Percentiles rank a stretch among this genome's conserved stretches.
phyloP scores from a whole-genome alignment of 1,284 basidiomycete genomes.

The Sutorius eximius region DNA sequence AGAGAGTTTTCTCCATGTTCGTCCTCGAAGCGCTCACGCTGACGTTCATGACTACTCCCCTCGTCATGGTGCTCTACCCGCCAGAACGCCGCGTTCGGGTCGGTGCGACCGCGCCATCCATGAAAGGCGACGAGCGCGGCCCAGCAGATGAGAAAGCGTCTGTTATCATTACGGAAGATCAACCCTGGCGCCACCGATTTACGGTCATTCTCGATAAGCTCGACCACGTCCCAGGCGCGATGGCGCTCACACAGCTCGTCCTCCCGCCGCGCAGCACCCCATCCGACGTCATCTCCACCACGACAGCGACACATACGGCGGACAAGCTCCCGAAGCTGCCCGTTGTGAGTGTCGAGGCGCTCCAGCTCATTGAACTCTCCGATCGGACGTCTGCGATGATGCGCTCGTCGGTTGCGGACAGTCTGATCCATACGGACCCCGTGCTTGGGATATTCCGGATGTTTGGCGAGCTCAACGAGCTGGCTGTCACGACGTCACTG shows the following conservation, averaged over 20 bases:
- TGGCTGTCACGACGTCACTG: constrained; percentile 68
- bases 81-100: constrained; percentile 47
- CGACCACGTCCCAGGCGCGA: constrained; percentile 80
- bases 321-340: constrained; percentile 11
- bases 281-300: not conserved
- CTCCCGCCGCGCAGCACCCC: constrained; percentile 9
- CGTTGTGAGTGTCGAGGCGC: constrained; percentile 53
- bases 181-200: constrained; percentile 45
- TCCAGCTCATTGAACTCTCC: constrained; percentile 87
- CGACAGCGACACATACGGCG: not conserved
- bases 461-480: constrained; percentile 76
- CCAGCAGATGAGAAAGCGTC: constrained; percentile 17
- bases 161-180: constrained; percentile 15
- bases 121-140: constrained; percentile 8
- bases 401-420: constrained; percentile 78
- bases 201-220: constrained; percentile 87
- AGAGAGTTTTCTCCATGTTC: constrained; percentile 83
- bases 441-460: constrained; percentile 82
- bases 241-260: constrained; percentile 56
- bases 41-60: constrained; percentile 87
- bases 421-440: constrained; percentile 68
- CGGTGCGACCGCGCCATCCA: not conserved
- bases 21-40: constrained; percentile 87
- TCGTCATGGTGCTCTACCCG: constrained; percentile 77
- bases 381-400: constrained; percentile 90